A percentile compares a stretch with the other conserved stretches of the same genome.
Conservation (phyloP, 305 asterid species). For the Solanum hybrid region DNA sequence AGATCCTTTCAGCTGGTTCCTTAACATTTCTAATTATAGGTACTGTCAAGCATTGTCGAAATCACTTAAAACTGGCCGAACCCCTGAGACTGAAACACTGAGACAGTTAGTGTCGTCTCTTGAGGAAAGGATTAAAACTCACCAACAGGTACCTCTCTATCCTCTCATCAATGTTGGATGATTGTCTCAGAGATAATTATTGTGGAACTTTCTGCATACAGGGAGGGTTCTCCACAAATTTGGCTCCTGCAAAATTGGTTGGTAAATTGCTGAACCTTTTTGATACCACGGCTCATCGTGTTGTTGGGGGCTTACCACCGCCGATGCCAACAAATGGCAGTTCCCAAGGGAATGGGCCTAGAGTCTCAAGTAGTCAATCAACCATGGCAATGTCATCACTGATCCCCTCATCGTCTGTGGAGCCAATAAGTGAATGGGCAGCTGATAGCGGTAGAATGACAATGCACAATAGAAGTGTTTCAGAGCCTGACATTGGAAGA, state of each 20-base stretch:
- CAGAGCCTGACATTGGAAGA: constrained; percentile 97
- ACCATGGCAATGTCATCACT: constrained; percentile 86
- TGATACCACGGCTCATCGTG: constrained; percentile 74
- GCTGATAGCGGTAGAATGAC: constrained; percentile 37
- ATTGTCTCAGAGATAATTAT: background rate
- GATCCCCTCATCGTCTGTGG: constrained; percentile 40
- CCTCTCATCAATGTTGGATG: background rate
- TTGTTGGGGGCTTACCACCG: constrained; percentile 72
- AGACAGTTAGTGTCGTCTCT: constrained; percentile 57
- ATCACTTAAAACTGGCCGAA: constrained; percentile 67
- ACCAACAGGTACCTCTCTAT: constrained; percentile 52
- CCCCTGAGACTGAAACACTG: constrained; percentile 55
- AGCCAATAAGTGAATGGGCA: constrained; percentile 54
- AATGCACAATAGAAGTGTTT: constrained; percentile 80
- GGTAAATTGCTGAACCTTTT: constrained; percentile 68
- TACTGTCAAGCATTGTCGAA: constrained; percentile 64
- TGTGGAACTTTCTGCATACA: constrained; percentile 22
- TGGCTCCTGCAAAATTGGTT: constrained; percentile 56
- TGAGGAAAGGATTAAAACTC: constrained; percentile 73
- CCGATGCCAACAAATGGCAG: constrained; percentile 46
- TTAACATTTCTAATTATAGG: constrained; percentile 26
- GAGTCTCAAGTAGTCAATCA: constrained; percentile 85
- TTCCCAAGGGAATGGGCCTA: constrained; percentile 38
- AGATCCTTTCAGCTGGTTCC: constrained; percentile 15
- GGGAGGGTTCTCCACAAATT: constrained; percentile 77